Evolutionary conservation across 2,329 filamentous ascomycete species (phyloP), one percentile per base, ranked within the genome.

Genomic region (Dactylonectria estremocensis): DNA sequence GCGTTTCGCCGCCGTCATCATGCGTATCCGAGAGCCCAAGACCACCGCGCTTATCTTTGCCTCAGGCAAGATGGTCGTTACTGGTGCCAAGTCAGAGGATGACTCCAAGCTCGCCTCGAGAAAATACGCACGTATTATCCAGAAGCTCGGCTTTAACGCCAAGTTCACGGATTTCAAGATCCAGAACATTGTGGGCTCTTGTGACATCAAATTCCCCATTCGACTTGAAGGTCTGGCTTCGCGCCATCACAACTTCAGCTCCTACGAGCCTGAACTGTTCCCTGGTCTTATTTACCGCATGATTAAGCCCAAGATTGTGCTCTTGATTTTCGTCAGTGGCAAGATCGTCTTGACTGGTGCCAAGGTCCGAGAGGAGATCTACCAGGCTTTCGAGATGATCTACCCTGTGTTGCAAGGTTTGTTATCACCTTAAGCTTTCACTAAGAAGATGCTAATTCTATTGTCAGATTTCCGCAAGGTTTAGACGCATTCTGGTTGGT

Each of bases 111-210:
- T 99, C 78, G 96, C 96, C 9, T 96, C 93, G 67, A 92, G 95
- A 84, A 99, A 99, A 85, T 98, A 98, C 80, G 96, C 96, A 60
- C 95, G 96, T 78, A 98, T 99, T 83, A 98, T 99, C 77, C 96
- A 99, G 88, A 99, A 99, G 87, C 93, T 99, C 68, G 96, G 96
- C 70, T 99, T 99, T 89, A 97, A 98, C 76, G 95, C 96, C 78
- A 98, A 98, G 90, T 98, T 99, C 84, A 98, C 95, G 74, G 96
- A 99, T 83, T 99, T 99, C 87, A 99, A 98, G 90, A 99, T 99
- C 78, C 95, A 98, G 87, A 99, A 99, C 84, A 98, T 99, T 72
- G 96, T 99, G 74, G 96, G 96, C 72, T 97, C 95, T 68, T 98
- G 95, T 83, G 96, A 99, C 81, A 98, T 99, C 88, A 98, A 98